Conservation (phyloP, 176 grass and related monocot genomes). For the Ensete ventricosum region DNA sequence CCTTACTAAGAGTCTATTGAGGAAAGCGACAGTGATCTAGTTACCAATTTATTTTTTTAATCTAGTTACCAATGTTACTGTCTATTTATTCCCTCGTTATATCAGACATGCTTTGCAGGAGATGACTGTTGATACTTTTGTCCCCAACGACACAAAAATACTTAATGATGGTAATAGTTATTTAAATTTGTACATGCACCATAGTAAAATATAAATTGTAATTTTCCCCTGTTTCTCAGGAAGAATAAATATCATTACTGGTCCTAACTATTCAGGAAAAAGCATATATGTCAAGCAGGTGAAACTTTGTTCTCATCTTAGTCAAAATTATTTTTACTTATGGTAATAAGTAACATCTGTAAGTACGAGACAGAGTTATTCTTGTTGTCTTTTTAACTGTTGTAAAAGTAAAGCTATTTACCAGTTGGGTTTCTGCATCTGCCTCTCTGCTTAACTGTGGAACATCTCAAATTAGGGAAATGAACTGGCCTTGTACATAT, state of each 20-base stretch:
- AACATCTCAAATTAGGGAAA: too few species aligned
- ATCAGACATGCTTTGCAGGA: slow-evolving; percentile 96
- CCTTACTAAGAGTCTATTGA: not conserved
- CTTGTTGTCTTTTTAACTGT: not conserved
- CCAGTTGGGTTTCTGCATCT: too few species aligned
- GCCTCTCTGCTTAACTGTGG: too few species aligned
- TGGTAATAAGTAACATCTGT: not conserved
- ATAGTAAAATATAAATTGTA: not conserved
- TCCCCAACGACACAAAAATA: slow-evolving; percentile 90
- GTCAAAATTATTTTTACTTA: not conserved
- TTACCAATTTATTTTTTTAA: not conserved
- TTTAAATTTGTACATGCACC: slow-evolving; percentile 4
- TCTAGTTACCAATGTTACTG: not conserved
- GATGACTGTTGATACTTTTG: slow-evolving; percentile 95
- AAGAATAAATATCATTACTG: slow-evolving; percentile 95
- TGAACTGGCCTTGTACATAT: too few species aligned
- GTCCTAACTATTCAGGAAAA: slow-evolving; percentile 96
- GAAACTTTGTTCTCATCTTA: slow-evolving; percentile 21
- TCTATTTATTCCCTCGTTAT: not conserved
- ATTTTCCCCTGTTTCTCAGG: slow-evolving; percentile 33
- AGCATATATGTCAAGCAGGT: slow-evolving; percentile 99
- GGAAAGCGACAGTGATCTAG: not conserved
- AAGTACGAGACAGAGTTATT: not conserved
- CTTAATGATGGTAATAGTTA: slow-evolving; percentile 39
- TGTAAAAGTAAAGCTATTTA: too few species aligned